Percentiles rank a stretch among this genome's conserved stretches.
Evolutionary conservation across 106 monocot genomes (phyloP).

Genomic region (Platanthera zijinensis): DNA sequence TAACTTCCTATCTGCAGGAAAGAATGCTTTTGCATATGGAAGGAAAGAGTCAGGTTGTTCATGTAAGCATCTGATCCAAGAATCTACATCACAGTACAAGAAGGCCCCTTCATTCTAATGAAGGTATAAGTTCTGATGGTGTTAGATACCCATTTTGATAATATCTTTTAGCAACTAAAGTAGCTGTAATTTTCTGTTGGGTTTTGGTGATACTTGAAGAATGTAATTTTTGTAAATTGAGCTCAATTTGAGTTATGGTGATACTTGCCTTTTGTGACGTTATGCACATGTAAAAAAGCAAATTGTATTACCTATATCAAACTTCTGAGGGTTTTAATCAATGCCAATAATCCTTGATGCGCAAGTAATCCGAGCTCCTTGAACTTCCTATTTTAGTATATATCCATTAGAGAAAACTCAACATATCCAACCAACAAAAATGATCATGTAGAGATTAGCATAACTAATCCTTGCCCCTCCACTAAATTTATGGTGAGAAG

Average conservation of each 20-base stretch:
- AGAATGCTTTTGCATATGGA: too few relatives aligned
- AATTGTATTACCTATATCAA: slow-evolving; percentile 24
- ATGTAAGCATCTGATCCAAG: too few relatives aligned
- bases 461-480: not conserved
- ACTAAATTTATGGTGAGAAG: too few relatives aligned
- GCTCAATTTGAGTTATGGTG: not conserved
- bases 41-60: too few relatives aligned
- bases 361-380: slow-evolving; percentile 35
- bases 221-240: too few relatives aligned
- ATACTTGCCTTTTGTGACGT: not conserved
- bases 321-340: slow-evolving; percentile 25
- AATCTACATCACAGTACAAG: too few relatives aligned
- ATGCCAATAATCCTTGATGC: slow-evolving; percentile 42
- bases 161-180: not conserved
- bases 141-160: too few relatives aligned
- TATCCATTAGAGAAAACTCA: not conserved
- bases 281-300: not conserved
- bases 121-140: too few relatives aligned
- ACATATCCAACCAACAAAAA: not conserved
- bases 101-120: too few relatives aligned
- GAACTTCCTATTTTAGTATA: slow-evolving; percentile 22
- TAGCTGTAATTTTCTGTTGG: not conserved
- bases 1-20: too few relatives aligned
- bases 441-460: not conserved
- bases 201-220: too few relatives aligned